Evolutionary conservation across 768 basidiomycete genomes (phyloP), one percentile per base, ranked within the genome.

Genomic region (Serendipita sp.): DNA sequence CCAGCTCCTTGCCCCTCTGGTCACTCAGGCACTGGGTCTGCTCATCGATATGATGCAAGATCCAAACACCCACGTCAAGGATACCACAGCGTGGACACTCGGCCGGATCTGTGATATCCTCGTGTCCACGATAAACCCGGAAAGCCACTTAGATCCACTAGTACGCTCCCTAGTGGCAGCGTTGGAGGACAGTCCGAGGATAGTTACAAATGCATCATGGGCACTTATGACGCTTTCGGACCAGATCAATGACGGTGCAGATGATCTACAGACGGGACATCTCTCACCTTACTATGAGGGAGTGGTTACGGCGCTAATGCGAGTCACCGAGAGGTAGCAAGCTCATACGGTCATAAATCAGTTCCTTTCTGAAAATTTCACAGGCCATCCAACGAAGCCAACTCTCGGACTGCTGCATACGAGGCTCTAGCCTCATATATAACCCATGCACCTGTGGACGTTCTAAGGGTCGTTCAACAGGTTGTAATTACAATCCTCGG

Each of bases 31-130:
- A 0, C 79, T 99, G 13, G 91, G 91, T 3, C 84, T 94, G 42
- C 80, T 99, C 53, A 92, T 98, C 70, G 84, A 85, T 67, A 95
- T 96, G 93, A 95, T 98, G 90, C 78, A 76, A 51, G 96, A 98
- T 71, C 69, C 77, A 38, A 84, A 93, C 66, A 50, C 81, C 1
- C 88, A 91, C 64, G 95, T 99, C 67, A 90, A 94, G 74, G 96
- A 98, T 72, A 95, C 93, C 1, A 91, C 90, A 28, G 94, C 96
- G 2, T 99, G 95, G 95, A 98, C 96, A 1, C 79, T 99, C 14
- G 94, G 94, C 20, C 79, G 92, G 42, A 95, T 99, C 66, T 95
- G 92, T 70, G 96, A 98, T 69, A 74, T 90, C 63, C 77, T 97
- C 67, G 83, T 94, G 67, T 74, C 80, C 53, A 82, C 85, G 17